Conservation (phyloP, 371 early-diverging fungal genomes). For the Mucor mucedo region DNA sequence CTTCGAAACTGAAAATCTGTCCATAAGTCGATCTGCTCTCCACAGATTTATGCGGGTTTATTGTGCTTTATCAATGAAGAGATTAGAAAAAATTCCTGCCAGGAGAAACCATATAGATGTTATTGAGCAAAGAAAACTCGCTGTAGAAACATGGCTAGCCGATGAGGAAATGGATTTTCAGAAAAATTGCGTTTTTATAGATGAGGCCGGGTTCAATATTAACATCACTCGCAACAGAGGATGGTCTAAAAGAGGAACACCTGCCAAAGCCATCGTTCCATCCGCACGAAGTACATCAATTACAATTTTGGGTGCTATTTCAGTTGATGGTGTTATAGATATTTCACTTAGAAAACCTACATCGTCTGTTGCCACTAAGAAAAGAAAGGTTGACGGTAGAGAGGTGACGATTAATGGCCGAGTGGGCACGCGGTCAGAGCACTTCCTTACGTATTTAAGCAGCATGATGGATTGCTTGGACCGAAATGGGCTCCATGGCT, state of each 20-base stretch:
- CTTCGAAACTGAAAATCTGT: too few species aligned
- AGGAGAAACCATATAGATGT: too few species aligned
- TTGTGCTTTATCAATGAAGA: too few species aligned
- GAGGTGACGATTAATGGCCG: background rate
- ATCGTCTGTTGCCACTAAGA: background rate
- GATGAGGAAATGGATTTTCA: constrained; percentile 14
- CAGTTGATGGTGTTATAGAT: constrained; percentile 15
- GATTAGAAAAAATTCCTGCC: too few species aligned
- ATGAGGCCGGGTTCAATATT: constrained; percentile 25
- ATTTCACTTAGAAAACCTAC: constrained; percentile 20
- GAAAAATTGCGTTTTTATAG: constrained; percentile 22
- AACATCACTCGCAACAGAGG: constrained; percentile 5
- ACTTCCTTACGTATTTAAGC: constrained; percentile 1
- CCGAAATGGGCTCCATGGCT: constrained; percentile 14
- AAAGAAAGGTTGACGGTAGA: background rate
- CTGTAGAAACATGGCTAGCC: constrained; percentile 8
- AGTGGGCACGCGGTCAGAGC: background rate
- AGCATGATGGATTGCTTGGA: background rate
- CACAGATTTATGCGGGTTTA: too few species aligned
- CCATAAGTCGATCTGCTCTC: too few species aligned
- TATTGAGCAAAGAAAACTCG: too few species aligned
- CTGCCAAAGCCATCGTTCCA: constrained; percentile 10
- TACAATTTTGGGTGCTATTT: constrained; percentile 21
- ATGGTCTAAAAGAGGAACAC: constrained; percentile 4
- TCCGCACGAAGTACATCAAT: background rate